Evolutionary conservation across 345 rosid species (phyloP).

Genomic region (Moringa oleifera): DNA sequence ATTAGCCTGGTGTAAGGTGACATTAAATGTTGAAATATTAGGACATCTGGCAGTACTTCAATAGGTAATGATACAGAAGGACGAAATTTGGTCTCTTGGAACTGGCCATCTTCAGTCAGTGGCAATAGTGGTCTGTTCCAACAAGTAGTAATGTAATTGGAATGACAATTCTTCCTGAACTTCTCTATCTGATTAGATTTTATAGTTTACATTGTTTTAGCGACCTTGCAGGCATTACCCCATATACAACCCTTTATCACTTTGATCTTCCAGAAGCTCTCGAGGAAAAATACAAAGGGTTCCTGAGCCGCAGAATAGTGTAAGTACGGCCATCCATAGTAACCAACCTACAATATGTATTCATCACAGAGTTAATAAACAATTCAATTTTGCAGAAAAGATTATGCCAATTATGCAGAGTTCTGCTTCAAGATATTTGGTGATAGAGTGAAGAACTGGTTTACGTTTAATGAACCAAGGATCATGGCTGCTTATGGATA

Average conservation of each 20-base stretch:
- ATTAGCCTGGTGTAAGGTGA: too few relatives aligned
- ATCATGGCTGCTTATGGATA: conserved; percentile 53
- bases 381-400: conserved; percentile 34
- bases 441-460: conserved; percentile 64
- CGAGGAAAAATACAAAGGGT: conserved; percentile 33
- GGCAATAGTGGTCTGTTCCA: too few relatives aligned
- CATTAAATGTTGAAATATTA: too few relatives aligned
- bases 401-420: conserved; percentile 52
- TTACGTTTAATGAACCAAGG: conserved; percentile 64
- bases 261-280: conserved; percentile 53
- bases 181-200: not conserved
- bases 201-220: not conserved
- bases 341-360: too few relatives aligned
- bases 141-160: not conserved
- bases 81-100: too few relatives aligned
- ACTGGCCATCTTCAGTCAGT: too few relatives aligned
- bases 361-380: not conserved
- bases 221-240: conserved; percentile 37
- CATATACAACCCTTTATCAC: conserved; percentile 51
- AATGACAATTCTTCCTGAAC: not conserved
- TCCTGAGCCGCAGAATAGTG: conserved; percentile 33
- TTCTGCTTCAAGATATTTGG: conserved; percentile 63
- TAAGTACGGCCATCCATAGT: conserved; percentile 12
- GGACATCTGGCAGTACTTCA: too few relatives aligned
- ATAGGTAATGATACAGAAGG: too few relatives aligned